Percentiles rank a stretch among this genome's conserved stretches.
Conservation (phyloP, 1,284 basidiomycete species). For the Butyriboletus appendiculatus region DNA sequence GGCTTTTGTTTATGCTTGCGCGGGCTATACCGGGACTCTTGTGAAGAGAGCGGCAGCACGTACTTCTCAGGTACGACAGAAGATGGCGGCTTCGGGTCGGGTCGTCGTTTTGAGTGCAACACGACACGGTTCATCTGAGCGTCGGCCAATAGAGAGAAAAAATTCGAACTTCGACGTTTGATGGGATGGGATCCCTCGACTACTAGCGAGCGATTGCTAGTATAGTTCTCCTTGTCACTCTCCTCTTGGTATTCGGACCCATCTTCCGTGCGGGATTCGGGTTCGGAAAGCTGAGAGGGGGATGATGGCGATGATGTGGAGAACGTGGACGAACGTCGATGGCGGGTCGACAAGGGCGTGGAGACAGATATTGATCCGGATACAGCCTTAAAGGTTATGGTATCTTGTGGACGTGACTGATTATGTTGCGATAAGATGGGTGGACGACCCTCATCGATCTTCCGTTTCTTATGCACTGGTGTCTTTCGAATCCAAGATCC, state of each 20-base stretch:
- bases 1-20: constrained; percentile 17
- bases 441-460: constrained; percentile 8
- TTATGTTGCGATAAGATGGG: background rate
- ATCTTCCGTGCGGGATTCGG: constrained; percentile 19
- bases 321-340: constrained; percentile 4
- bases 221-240: constrained; percentile 31
- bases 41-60: constrained; percentile 13
- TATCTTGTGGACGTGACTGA: background rate
- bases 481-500: constrained; percentile 43
- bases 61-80: constrained; percentile 20
- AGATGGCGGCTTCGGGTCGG: constrained; percentile 2
- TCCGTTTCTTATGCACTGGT: constrained; percentile 33
- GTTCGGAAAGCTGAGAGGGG: constrained; percentile 15
- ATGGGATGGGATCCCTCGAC: constrained; percentile 3
- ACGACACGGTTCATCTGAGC: constrained; percentile 43
- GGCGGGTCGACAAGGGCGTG: constrained; percentile 1
- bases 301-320: constrained; percentile 22
- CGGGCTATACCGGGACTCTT: constrained; percentile 9
- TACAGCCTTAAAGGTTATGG: background rate
- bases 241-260: constrained; percentile 26
- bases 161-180: constrained; percentile 31
- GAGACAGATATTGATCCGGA: background rate
- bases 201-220: constrained; percentile 4
- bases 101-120: constrained; percentile 33
- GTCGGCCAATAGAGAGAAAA: constrained; percentile 47